Percentiles rank a stretch among this genome's conserved stretches.
These are phyloP conservation scores for Pyrus betulifolia DNA, from an alignment of 306 rosid genomes.

Conservation along the genomic window DNA sequence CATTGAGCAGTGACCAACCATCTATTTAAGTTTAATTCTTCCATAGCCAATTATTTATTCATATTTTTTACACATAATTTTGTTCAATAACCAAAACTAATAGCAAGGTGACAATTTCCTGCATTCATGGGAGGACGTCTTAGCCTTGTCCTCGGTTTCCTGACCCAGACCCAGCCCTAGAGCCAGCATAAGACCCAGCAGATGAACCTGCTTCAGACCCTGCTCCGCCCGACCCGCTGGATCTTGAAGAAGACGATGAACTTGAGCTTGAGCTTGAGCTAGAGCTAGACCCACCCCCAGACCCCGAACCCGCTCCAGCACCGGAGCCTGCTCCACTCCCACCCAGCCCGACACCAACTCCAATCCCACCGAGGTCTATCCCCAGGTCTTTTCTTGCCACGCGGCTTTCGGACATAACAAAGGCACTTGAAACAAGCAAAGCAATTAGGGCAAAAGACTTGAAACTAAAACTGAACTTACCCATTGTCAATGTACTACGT, in stretches of 20 bases:
- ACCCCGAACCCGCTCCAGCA: constrained; percentile 33
- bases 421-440: constrained; percentile 27
- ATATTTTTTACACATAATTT: not conserved
- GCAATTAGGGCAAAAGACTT: constrained; percentile 22
- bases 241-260: constrained; percentile 14
- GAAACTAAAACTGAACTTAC: not conserved
- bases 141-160: not conserved
- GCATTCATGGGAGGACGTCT: not conserved
- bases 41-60: not conserved
- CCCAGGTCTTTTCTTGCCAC: constrained; percentile 57
- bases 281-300: constrained; percentile 33
- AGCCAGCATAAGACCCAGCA: constrained; percentile 26
- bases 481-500: not conserved
- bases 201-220: constrained; percentile 25
- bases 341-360: constrained; percentile 43
- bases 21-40: too few relatives aligned
- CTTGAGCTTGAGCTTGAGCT: constrained; percentile 21
- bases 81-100: not conserved
- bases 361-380: constrained; percentile 52
- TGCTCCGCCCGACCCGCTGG: constrained; percentile 15
- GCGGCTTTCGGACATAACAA: constrained; percentile 38
- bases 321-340: constrained; percentile 35
- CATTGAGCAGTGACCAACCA: too few relatives aligned
- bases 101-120: not conserved
- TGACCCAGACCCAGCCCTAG: constrained; percentile 13